phyloP scores from a whole-genome alignment of 345 rosid species.

The Diplotaxis tenuifolia region DNA sequence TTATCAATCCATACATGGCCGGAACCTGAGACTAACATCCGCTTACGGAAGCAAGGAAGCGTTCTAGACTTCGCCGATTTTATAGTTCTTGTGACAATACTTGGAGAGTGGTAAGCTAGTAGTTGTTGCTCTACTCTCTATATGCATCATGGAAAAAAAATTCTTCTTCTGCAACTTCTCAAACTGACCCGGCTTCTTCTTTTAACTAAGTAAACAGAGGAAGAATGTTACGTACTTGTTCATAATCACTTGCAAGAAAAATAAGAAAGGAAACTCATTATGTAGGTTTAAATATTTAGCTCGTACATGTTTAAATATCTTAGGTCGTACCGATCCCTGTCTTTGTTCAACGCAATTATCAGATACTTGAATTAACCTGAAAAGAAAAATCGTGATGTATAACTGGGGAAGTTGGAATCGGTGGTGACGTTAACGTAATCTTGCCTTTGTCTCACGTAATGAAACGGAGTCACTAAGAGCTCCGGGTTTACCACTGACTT shows the following conservation, averaged over 20 bases:
- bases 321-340: no score
- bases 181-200: slow-evolving; percentile 85
- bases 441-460: no score
- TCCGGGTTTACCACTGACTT: not conserved
- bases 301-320: no score
- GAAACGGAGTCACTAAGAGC: not conserved
- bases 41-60: slow-evolving; percentile 78
- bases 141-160: slow-evolving; percentile 84
- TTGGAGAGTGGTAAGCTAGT: no score
- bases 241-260: not conserved
- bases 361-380: not conserved
- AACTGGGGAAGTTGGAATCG: not conserved
- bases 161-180: slow-evolving; percentile 76
- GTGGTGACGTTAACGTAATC: not conserved
- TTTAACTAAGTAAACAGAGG: no score
- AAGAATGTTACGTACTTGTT: not conserved
- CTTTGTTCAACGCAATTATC: no score
- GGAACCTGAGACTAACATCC: slow-evolving; percentile 65
- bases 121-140: no score
- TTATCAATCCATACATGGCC: slow-evolving; percentile 71
- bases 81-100: no score
- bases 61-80: slow-evolving; percentile 71
- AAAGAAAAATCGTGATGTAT: not conserved
- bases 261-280: no score
- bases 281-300: not conserved